phyloP scores from a whole-genome alignment of 495 filamentous ascomycete species.

The Daldinia concentrica region DNA sequence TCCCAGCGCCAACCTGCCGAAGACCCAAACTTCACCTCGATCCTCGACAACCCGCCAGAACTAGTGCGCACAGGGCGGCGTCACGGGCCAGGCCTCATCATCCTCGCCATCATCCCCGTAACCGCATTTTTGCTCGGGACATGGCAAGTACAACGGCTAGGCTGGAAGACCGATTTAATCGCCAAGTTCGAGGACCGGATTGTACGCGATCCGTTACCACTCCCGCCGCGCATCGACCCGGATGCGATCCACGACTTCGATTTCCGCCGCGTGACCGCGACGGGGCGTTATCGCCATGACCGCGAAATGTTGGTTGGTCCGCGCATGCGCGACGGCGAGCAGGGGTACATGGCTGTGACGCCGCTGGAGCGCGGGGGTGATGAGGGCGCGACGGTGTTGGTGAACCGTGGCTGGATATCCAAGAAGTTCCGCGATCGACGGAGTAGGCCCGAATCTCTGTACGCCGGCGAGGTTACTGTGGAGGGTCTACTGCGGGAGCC shows the following conservation, averaged over 20 bases:
- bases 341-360: constrained; percentile 90
- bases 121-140: constrained; percentile 90
- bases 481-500: constrained; percentile 88
- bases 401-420: constrained; percentile 90
- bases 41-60: constrained; percentile 84
- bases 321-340: constrained; percentile 84
- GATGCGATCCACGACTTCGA: constrained; percentile 86
- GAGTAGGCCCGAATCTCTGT: constrained; percentile 67
- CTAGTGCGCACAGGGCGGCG: constrained; percentile 75
- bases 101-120: constrained; percentile 87
- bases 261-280: constrained; percentile 84
- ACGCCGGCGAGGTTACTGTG: constrained; percentile 73
- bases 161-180: constrained; percentile 92
- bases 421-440: constrained; percentile 72
- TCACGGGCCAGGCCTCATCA: constrained; percentile 83
- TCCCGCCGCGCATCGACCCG: constrained; percentile 84
- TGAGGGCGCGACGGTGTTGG: constrained; percentile 69
- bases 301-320: constrained; percentile 96
- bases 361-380: constrained; percentile 76
- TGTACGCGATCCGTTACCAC: constrained; percentile 82
- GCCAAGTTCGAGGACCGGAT: constrained; percentile 91
- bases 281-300: constrained; percentile 81
- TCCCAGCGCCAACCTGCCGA: constrained; percentile 62
- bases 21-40: constrained; percentile 76
- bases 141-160: constrained; percentile 94